Conservation (phyloP, 805 yeast genomes). For the Sugiyamaella marilandica region DNA sequence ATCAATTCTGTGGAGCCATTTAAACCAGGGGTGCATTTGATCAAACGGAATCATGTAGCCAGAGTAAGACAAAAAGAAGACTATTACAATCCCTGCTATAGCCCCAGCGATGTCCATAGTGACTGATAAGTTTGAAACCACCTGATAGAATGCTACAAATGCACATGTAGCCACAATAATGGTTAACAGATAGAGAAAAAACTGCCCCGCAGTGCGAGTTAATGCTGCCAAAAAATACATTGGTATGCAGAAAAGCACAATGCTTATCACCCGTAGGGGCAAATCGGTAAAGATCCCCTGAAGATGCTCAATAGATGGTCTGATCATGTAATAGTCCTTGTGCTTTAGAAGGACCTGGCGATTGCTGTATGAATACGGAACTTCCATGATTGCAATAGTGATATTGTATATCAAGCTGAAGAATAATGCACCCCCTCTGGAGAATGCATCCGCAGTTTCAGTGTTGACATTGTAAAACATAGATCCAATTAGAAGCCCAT, state of each 20-base stretch:
- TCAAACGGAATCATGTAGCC: constrained; percentile 57
- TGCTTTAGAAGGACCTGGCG: constrained; percentile 66
- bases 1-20: constrained; percentile 46
- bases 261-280: constrained; percentile 52
- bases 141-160: constrained; percentile 49
- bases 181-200: constrained; percentile 48
- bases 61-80: constrained; percentile 48
- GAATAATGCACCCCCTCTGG: constrained; percentile 60
- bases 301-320: constrained; percentile 68
- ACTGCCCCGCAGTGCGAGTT: constrained; percentile 46
- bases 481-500: constrained; percentile 59
- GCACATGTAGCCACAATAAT: constrained; percentile 41
- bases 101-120: constrained; percentile 53
- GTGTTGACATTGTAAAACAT: constrained; percentile 50
- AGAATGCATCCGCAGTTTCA: constrained; percentile 52
- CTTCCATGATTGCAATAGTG: constrained; percentile 55
- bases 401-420: constrained; percentile 59
- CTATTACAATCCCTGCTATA: constrained; percentile 53
- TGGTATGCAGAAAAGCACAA: constrained; percentile 43
- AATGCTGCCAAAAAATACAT: constrained; percentile 55
- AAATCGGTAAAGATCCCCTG: constrained; percentile 57
- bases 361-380: constrained; percentile 42
- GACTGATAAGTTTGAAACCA: constrained; percentile 47
- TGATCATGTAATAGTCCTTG: constrained; percentile 62
- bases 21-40: constrained; percentile 66